Percentiles rank a stretch among this genome's conserved stretches.
These are phyloP conservation scores for Forsythia viridissima DNA, from an alignment of 257 asterid species.

Conservation along the genomic window DNA sequence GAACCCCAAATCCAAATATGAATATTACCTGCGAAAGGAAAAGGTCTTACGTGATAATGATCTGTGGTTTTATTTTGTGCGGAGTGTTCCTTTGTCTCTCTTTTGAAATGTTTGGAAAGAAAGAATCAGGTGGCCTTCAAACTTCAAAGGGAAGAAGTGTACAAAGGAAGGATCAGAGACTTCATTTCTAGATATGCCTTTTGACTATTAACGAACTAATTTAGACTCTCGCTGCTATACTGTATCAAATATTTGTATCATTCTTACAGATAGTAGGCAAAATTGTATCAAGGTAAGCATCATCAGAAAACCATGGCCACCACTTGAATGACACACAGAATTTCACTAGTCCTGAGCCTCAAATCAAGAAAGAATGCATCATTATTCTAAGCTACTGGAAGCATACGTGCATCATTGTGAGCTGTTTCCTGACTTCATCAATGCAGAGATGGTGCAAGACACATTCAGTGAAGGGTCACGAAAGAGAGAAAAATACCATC, in stretches of 20 bases:
- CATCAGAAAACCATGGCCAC: neutral
- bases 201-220: neutral
- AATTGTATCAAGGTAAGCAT: neutral
- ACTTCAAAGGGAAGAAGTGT: neutral
- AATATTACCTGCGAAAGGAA: conserved; percentile 56
- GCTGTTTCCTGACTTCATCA: neutral
- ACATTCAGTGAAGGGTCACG: neutral
- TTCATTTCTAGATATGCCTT: no score
- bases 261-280: neutral
- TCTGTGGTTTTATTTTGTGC: neutral
- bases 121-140: neutral
- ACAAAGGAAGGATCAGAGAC: no score
- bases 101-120: neutral
- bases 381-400: conserved; percentile 2
- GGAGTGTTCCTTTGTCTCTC: neutral
- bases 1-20: conserved; percentile 76
- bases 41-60: neutral
- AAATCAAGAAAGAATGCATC: neutral
- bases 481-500: neutral
- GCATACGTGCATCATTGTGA: neutral
- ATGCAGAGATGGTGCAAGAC: neutral
- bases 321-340: neutral
- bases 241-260: neutral
- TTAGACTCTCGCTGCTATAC: neutral
- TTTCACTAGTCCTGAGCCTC: neutral